Evolutionary conservation across 768 basidiomycete species (phyloP), one percentile per base, ranked within the genome.

Genomic region (Artomyces pyxidatus): DNA sequence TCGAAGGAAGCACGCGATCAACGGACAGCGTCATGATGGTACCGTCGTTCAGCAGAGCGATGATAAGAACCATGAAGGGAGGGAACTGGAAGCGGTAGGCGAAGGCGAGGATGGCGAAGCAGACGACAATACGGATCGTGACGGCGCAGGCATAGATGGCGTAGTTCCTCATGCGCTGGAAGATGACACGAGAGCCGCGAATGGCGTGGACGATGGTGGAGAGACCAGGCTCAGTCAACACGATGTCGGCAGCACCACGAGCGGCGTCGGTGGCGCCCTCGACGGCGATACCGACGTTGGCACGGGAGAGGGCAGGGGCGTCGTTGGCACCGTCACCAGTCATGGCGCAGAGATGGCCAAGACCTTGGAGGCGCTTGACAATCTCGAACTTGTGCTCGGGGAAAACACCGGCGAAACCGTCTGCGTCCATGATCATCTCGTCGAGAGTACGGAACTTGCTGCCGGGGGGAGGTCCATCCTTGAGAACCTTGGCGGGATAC

Each of bases 351-450:
- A 96, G 71, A 69, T 96, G 93, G 42, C 93, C 95, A 52, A 97
- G 85, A 64, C 83, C 90, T 65, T 98, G 95, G 47, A 98, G 83
- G 58, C 94, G 89, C 75, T 95, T 96, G 73, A 98, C 95, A 54
- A 98, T 98, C 70, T 98, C 95, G 66, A 95, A 98, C 79, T 97
- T 97, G 87, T 96, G 95, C 71, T 95, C 94, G 49, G 93, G 93
- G 90, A 95, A 98, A 57, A 95, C 94, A 65, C 95, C 95, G 39
- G 95, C 95, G 69, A 98, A 98, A 59, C 95, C 95, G 68, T 98
- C 95, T 25, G 95, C 95, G 61, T 97, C 95, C 83, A 98, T 83
- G 65, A 98, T 97, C 93, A 98, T 96, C 67, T 94, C 92, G 59
- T 98, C 94, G 61, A 98, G 80, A 46, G 73, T 78, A 46, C 72